These are phyloP conservation scores for Schizochytrium sp. DNA, from an alignment of 108 stramenopile species.

Conservation along the genomic window DNA sequence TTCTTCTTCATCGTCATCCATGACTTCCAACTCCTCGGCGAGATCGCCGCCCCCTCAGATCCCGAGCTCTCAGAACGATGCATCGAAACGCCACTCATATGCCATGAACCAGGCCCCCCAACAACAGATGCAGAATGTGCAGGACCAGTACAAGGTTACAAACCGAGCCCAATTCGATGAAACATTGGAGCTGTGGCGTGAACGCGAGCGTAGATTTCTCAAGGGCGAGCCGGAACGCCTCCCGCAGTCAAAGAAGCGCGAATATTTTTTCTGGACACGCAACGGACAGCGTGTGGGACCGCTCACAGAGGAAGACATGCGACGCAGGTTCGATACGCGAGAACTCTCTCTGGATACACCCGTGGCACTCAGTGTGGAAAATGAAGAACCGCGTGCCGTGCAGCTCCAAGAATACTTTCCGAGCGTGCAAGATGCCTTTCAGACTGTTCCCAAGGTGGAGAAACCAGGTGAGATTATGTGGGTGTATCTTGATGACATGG, in stretches of 20 bases:
- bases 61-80: background rate
- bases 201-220: constrained; percentile 52
- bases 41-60: background rate
- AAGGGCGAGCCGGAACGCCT: constrained; percentile 58
- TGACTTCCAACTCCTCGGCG: background rate
- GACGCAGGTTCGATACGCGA: constrained; percentile 37
- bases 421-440: constrained; percentile 43
- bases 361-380: constrained; percentile 11
- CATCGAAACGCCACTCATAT: background rate
- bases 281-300: constrained; percentile 34
- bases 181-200: constrained; percentile 55
- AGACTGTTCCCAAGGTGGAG: constrained; percentile 3
- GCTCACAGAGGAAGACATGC: constrained; percentile 50
- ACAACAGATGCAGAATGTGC: background rate
- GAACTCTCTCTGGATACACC: constrained; percentile 57
- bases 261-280: constrained; percentile 57
- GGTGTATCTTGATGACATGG: constrained; percentile 73
- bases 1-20: background rate
- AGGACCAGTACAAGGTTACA: constrained; percentile 52
- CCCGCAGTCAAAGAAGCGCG: constrained; percentile 16
- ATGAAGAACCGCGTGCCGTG: background rate
- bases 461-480: constrained; percentile 60
- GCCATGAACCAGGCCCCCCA: constrained; percentile 5
- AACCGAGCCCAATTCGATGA: constrained; percentile 33
- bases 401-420: constrained; percentile 51